A percentile compares a stretch with the other conserved stretches of the same genome.
Conservation (phyloP, 768 basidiomycete species). For the Trametes cubensis region DNA sequence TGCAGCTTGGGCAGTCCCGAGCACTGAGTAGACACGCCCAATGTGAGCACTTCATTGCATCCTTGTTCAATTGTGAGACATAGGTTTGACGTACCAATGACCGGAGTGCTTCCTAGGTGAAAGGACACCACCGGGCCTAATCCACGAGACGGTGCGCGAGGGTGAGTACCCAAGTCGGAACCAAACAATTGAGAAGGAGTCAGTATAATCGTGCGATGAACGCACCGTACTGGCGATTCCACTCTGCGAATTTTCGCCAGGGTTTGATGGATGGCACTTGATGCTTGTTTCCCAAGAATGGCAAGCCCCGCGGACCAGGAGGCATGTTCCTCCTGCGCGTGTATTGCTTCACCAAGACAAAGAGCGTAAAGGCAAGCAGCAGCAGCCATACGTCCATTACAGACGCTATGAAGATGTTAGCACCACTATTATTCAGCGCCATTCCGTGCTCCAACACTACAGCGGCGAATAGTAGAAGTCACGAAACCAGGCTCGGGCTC, state of each 20-base stretch:
- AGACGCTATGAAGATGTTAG: neutral
- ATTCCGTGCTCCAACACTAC: neutral
- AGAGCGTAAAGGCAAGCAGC: neutral
- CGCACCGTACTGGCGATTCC: slow-evolving; percentile 50
- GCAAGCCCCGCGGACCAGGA: slow-evolving; percentile 48
- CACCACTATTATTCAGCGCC: neutral
- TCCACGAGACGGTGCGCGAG: neutral
- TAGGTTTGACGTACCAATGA: slow-evolving; percentile 38
- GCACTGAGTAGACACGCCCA: slow-evolving; percentile 32
- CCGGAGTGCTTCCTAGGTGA: slow-evolving; percentile 45
- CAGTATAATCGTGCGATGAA: neutral
- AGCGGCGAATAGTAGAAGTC: too few species aligned
- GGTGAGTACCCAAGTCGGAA: slow-evolving; percentile 2
- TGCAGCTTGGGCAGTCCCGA: slow-evolving; percentile 48
- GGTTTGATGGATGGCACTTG: slow-evolving; percentile 49
- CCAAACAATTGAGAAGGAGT: neutral
- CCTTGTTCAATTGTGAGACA: neutral
- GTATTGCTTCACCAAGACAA: slow-evolving; percentile 5
- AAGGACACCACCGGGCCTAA: slow-evolving; percentile 46
- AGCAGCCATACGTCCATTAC: slow-evolving; percentile 2
- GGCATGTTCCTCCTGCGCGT: slow-evolving; percentile 37
- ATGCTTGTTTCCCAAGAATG: slow-evolving; percentile 48
- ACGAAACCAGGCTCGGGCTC: too few species aligned
- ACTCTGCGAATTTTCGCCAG: slow-evolving; percentile 52
- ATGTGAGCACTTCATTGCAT: neutral